Evolutionary conservation across 2,329 filamentous ascomycete species (phyloP).

Genomic region (Cytospora piceicola): DNA sequence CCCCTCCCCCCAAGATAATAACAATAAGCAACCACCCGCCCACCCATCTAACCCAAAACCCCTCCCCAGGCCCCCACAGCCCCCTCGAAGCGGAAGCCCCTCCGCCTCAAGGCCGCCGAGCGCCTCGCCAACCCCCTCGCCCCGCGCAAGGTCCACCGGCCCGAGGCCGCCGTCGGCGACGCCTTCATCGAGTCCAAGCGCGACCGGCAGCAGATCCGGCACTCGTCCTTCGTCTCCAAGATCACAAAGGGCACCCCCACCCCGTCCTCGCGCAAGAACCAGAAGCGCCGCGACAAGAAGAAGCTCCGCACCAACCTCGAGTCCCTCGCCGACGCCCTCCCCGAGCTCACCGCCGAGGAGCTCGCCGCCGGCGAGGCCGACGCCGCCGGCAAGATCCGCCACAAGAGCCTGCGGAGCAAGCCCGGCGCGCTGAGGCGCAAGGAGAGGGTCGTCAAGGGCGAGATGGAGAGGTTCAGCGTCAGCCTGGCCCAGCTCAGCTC

Average conservation of each 20-base stretch:
- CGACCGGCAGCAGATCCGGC: constrained; percentile 83
- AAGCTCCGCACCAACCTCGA: constrained; percentile 69
- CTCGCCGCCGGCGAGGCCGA: constrained; percentile 46
- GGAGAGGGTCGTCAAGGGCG: constrained; percentile 75
- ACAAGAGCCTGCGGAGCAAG: constrained; percentile 73
- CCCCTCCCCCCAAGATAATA: not conserved
- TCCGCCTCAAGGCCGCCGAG: constrained; percentile 59
- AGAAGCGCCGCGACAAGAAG: constrained; percentile 46
- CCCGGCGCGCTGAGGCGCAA: constrained; percentile 84
- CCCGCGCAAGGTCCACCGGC: constrained; percentile 56
- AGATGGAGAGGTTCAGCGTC: constrained; percentile 81
- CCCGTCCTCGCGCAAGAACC: constrained; percentile 45
- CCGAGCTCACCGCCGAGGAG: constrained; percentile 58
- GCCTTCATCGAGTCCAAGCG: constrained; percentile 74
- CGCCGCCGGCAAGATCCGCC: constrained; percentile 61
- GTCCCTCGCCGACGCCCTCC: constrained; percentile 78
- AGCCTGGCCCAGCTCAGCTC: constrained; percentile 77
- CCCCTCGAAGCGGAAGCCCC: constrained; percentile 58
- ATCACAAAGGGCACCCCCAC: constrained; percentile 66
- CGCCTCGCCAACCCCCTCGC: constrained; percentile 56
- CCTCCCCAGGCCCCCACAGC: constrained; percentile 37
- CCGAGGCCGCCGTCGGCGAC: constrained; percentile 55
- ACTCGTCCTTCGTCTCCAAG: constrained; percentile 76
- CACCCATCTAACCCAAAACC: constrained; percentile 8
- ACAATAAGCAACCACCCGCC: constrained; percentile 8